phyloP scores from a whole-genome alignment of 495 filamentous ascomycete species.

The Entonaema liquescens region DNA sequence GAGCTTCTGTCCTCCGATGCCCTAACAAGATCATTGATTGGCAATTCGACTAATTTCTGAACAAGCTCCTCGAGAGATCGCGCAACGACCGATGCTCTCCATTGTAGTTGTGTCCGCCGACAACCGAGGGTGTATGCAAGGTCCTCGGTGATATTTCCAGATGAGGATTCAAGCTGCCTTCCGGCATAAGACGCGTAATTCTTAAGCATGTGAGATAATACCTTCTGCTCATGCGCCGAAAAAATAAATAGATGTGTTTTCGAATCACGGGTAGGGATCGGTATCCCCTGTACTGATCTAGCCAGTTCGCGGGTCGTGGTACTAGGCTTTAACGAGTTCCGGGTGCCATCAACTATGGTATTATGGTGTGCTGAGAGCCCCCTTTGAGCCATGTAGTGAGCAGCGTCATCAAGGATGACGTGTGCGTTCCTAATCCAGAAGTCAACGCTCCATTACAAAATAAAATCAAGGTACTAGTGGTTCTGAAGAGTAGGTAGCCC shows the following conservation, averaged over 20 bases:
- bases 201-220: constrained; percentile 29
- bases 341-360: not conserved
- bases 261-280: constrained; percentile 9
- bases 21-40: constrained; percentile 5
- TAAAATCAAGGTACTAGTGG: too few relatives aligned
- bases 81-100: constrained; percentile 36
- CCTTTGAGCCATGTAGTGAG: constrained; percentile 21
- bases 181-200: constrained; percentile 27
- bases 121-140: constrained; percentile 42
- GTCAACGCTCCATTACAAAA: not conserved
- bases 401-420: constrained; percentile 35
- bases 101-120: constrained; percentile 39
- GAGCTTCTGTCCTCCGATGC: constrained; percentile 9
- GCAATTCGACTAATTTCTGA: not conserved
- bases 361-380: constrained; percentile 26
- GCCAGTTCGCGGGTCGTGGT: not conserved
- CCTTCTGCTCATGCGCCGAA: constrained; percentile 41
- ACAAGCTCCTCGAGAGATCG: constrained; percentile 28
- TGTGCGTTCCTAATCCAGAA: constrained; percentile 23
- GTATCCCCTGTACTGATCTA: not conserved
- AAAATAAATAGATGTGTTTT: constrained; percentile 39
- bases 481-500: not conserved
- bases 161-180: not conserved
- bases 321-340: not conserved
- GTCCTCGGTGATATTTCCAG: constrained; percentile 27